Evolutionary conservation across 805 yeast genomes (phyloP).

Genomic region (Clavispora carvajalis): DNA sequence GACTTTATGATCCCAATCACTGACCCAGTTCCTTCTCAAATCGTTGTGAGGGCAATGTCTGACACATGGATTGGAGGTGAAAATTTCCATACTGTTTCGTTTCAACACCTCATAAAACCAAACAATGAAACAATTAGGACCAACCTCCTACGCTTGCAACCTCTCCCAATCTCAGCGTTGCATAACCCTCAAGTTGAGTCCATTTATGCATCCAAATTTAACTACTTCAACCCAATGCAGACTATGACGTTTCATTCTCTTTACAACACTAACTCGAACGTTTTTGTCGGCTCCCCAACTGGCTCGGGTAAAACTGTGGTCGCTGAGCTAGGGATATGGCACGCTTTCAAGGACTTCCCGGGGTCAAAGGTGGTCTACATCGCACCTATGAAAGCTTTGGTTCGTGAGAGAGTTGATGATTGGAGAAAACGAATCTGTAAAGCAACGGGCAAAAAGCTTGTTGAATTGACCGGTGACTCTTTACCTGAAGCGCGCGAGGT

Average conservation of each 20-base stretch:
- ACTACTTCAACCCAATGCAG: constrained; percentile 96
- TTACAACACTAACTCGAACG: constrained; percentile 72
- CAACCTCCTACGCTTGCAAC: constrained; percentile 71
- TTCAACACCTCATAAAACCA: constrained; percentile 86
- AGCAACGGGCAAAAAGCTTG: constrained; percentile 46
- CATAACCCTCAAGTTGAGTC: constrained; percentile 62
- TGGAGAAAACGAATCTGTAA: constrained; percentile 57
- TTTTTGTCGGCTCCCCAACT: constrained; percentile 95
- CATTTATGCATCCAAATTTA: constrained; percentile 64
- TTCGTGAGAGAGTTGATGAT: constrained; percentile 77
- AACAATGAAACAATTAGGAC: constrained; percentile 84
- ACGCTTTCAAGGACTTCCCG: constrained; percentile 81
- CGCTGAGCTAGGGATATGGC: constrained; percentile 96
- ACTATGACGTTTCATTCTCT: constrained; percentile 92
- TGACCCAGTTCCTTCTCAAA: constrained; percentile 87
- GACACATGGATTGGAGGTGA: constrained; percentile 92
- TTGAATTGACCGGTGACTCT: constrained; percentile 80
- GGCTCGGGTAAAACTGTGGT: constrained; percentile 98
- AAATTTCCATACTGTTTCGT: constrained; percentile 68
- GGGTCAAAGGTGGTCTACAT: constrained; percentile 76
- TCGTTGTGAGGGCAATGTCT: constrained; percentile 71
- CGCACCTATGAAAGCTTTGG: constrained; percentile 88
- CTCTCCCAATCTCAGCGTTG: constrained; percentile 78
- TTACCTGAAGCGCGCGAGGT: constrained; percentile 67
- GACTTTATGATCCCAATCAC: constrained; percentile 90